phyloP scores from a whole-genome alignment of 495 filamentous ascomycete genomes.

The Penicillium atrosanguineum region DNA sequence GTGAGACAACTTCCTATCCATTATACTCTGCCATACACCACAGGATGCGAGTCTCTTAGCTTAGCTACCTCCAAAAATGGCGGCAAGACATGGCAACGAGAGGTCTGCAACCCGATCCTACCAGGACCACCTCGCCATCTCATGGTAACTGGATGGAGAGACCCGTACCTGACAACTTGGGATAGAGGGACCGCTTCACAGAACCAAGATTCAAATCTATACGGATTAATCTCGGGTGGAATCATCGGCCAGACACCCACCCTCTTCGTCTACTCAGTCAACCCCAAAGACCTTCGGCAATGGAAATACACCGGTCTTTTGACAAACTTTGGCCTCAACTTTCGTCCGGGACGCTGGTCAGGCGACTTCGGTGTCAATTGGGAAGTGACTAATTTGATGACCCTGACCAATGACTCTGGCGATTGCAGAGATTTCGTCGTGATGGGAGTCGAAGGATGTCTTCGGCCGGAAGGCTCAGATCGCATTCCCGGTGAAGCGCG shows the following conservation, averaged over 20 bases:
- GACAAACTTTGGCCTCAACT: constrained; percentile 42
- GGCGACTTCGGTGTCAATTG: constrained; percentile 56
- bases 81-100: constrained; percentile 49
- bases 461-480: constrained; percentile 7
- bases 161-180: constrained; percentile 51
- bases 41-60: constrained; percentile 50
- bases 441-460: constrained; percentile 49
- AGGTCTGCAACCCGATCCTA: constrained; percentile 50
- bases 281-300: constrained; percentile 41
- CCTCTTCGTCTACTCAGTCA: constrained; percentile 52
- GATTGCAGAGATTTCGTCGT: constrained; percentile 44
- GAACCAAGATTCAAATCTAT: constrained; percentile 29
- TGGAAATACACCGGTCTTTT: constrained; percentile 54
- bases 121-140: constrained; percentile 38
- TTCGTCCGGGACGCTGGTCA: constrained; percentile 43
- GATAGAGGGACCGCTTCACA: constrained; percentile 30
- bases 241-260: constrained; percentile 46
- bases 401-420: constrained; percentile 35
- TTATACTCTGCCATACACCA: constrained; percentile 44
- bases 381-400: constrained; percentile 54
- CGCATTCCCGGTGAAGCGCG: constrained; percentile 9
- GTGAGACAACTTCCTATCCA: constrained; percentile 51
- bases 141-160: constrained; percentile 54
- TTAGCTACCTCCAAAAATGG: constrained; percentile 48
- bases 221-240: constrained; percentile 53